Conservation (phyloP, 352 stramenopile genomes). For the Phytophthora macrochlamydospora region DNA sequence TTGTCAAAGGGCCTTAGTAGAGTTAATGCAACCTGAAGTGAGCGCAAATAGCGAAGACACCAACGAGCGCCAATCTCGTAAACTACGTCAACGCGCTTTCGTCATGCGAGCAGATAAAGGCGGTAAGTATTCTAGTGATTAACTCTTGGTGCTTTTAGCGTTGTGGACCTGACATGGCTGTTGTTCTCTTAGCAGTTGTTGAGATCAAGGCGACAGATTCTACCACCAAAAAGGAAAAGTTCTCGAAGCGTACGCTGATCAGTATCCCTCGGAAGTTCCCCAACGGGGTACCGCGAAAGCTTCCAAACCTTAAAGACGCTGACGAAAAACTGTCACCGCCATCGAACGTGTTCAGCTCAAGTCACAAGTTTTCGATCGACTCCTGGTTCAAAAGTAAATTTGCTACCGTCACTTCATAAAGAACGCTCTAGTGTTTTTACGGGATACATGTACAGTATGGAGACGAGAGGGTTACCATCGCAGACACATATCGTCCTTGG, state of each 20-base stretch:
- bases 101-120: constrained; percentile 39
- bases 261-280: constrained; percentile 31
- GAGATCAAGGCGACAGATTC: neutral
- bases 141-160: neutral
- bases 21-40: neutral
- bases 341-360: constrained; percentile 41
- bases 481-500: neutral
- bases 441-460: neutral
- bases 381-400: constrained; percentile 37
- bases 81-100: constrained; percentile 26
- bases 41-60: neutral
- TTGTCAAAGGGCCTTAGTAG: neutral
- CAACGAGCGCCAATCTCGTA: constrained; percentile 8
- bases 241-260: constrained; percentile 19
- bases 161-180: constrained; percentile 6
- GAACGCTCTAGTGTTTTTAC: neutral
- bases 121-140: constrained; percentile 20
- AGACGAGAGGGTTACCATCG: neutral
- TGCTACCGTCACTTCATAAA: constrained; percentile 12
- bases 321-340: constrained; percentile 12
- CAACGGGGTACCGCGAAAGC: neutral
- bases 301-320: constrained; percentile 1
- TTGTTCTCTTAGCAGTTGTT: neutral
- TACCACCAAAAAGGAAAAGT: constrained; percentile 12
- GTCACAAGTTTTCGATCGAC: constrained; percentile 43